A percentile compares a stretch with the other conserved stretches of the same genome.
phyloP scores from a whole-genome alignment of 345 rosid species.

The Ceriops decandra region DNA sequence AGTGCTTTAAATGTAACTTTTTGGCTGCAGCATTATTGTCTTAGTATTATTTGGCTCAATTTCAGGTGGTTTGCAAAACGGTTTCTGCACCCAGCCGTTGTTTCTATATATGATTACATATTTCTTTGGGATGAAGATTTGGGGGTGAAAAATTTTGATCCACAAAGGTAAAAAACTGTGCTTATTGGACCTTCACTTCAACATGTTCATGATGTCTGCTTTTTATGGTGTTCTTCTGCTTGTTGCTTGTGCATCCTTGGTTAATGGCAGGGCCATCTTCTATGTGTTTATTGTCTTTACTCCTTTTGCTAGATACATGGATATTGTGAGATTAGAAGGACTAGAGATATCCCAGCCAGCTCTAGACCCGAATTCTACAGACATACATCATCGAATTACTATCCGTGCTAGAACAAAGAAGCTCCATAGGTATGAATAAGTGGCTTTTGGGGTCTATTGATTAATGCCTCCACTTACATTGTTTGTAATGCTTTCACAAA shows the following conservation, averaged over 20 bases:
- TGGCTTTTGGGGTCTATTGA: constrained; percentile 8
- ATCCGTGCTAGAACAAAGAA: constrained; percentile 72
- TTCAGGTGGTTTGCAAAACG: constrained; percentile 99
- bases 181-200: neutral
- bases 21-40: neutral
- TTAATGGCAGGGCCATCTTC: neutral
- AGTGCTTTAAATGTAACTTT: neutral
- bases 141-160: constrained; percentile 77
- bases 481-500: constrained; percentile 11
- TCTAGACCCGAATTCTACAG: constrained; percentile 84
- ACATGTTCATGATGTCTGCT: neutral
- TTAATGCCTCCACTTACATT: neutral
- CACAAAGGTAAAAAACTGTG: constrained; percentile 48
- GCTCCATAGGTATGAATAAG: constrained; percentile 56
- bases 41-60: neutral
- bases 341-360: constrained; percentile 99
- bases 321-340: constrained; percentile 68
- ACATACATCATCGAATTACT: constrained; percentile 92
- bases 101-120: constrained; percentile 73
- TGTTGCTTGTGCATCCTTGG: neutral
- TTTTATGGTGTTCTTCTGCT: neutral
- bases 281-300: neutral
- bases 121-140: constrained; percentile 99
- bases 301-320: constrained; percentile 53
- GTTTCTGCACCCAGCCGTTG: constrained; percentile 88